A percentile compares a stretch with the other conserved stretches of the same genome.
phyloP scores from a whole-genome alignment of 495 filamentous ascomycete species.

The Xylaria castorea region DNA sequence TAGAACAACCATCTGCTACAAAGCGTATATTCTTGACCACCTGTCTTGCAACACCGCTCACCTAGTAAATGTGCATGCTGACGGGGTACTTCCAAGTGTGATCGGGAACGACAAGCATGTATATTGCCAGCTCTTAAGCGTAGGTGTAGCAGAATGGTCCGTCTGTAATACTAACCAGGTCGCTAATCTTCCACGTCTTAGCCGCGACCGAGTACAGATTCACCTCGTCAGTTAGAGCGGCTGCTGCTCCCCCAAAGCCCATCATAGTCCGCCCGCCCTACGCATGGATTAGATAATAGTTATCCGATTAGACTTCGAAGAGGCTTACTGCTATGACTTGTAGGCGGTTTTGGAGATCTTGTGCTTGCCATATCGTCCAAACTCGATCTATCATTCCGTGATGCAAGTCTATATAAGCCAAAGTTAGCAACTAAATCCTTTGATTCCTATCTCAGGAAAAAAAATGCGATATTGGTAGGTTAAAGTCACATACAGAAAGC shows the following conservation, averaged over 20 bases:
- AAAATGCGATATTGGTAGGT: background rate
- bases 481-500: conserved; percentile 57
- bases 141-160: conserved; percentile 49
- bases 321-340: conserved; percentile 37
- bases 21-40: background rate
- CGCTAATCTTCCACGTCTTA: conserved; percentile 40
- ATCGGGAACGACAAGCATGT: background rate
- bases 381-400: conserved; percentile 72
- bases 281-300: background rate
- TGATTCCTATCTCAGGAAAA: too few species aligned
- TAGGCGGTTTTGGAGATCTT: conserved; percentile 45
- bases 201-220: conserved; percentile 36
- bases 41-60: background rate
- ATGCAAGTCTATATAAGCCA: conserved; percentile 49
- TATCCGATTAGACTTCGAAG: background rate
- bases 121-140: conserved; percentile 29
- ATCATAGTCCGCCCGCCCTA: conserved; percentile 39
- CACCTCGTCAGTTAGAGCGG: conserved; percentile 40
- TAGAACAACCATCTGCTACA: background rate
- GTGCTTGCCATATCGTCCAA: conserved; percentile 72
- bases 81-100: background rate
- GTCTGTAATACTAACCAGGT: conserved; percentile 42
- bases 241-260: conserved; percentile 34
- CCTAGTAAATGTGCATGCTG: background rate
- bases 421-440: background rate